Conservation (phyloP, 2,329 filamentous ascomycete species). For the Thelonectria rubi region DNA sequence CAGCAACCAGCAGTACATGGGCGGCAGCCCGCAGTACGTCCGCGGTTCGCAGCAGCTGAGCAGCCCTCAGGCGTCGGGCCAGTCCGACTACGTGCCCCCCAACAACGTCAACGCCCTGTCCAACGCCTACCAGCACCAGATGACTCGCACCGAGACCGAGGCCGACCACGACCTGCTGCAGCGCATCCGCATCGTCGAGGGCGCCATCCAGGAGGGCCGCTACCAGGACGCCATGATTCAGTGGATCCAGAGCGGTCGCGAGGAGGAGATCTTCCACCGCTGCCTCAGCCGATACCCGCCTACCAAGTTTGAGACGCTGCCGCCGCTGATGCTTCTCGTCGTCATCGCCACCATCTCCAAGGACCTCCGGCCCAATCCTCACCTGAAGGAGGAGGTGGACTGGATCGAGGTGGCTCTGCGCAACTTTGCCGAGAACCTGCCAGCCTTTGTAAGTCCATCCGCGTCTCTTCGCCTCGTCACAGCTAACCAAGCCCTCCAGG, state of each 20-base stretch:
- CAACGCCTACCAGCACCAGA: slow-evolving; percentile 48
- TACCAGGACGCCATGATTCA: slow-evolving; percentile 71
- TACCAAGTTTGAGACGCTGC: slow-evolving; percentile 61
- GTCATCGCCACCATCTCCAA: slow-evolving; percentile 71
- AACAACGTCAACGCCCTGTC: slow-evolving; percentile 48
- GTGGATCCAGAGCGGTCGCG: slow-evolving; percentile 71
- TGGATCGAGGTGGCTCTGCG: slow-evolving; percentile 70
- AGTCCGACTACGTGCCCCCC: slow-evolving; percentile 47
- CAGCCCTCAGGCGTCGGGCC: slow-evolving; percentile 47
- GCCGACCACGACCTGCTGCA: slow-evolving; percentile 62
- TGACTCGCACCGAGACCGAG: slow-evolving; percentile 48
- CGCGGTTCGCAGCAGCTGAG: slow-evolving; percentile 46
- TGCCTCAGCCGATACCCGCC: slow-evolving; percentile 51
- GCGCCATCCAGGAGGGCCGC: slow-evolving; percentile 67
- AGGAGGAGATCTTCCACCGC: slow-evolving; percentile 69
- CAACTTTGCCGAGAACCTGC: slow-evolving; percentile 59
- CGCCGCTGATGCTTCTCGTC: slow-evolving; percentile 69
- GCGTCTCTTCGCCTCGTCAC: fast-evolving
- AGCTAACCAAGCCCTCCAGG: slow-evolving; percentile 42
- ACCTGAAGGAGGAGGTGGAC: slow-evolving; percentile 64
- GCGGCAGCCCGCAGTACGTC: slow-evolving; percentile 49
- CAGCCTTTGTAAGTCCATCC: slow-evolving; percentile 59
- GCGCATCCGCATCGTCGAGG: slow-evolving; percentile 67
- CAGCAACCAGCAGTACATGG: slow-evolving; percentile 48
- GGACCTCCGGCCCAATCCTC: slow-evolving; percentile 61